Percentiles rank a stretch among this genome's conserved stretches.
phyloP scores from a whole-genome alignment of 176 grass and related monocot species.

The Alopecurus myosuroides region DNA sequence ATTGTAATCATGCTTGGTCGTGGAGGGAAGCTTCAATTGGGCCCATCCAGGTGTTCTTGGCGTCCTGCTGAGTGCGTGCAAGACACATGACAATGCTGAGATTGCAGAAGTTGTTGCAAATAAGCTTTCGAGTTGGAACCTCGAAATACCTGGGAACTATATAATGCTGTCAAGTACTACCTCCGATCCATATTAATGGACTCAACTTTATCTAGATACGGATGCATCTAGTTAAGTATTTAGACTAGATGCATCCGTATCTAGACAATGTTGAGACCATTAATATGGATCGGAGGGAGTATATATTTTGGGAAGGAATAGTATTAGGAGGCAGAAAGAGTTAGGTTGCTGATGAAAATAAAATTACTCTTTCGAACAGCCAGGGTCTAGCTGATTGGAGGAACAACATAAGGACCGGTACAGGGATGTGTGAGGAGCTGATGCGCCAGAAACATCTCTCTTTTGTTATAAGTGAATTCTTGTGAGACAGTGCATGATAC shows the following conservation, averaged over 20 bases:
- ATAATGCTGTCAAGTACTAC: conserved; percentile 55
- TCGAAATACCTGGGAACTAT: conserved; percentile 57
- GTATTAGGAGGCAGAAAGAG: conserved; percentile 52
- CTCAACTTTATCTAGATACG: too few species aligned
- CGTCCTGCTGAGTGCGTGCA: conserved; percentile 53
- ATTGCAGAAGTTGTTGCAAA: conserved; percentile 64
- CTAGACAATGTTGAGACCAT: too few species aligned
- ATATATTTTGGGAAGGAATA: conserved; percentile 60
- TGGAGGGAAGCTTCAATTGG: conserved; percentile 51
- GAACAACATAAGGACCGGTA: conserved; percentile 6
- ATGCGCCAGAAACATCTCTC: background rate
- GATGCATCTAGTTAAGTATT: too few species aligned
- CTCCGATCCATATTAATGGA: too few species aligned
- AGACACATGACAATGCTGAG: conserved; percentile 48
- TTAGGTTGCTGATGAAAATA: conserved; percentile 41
- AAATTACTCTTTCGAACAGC: conserved; percentile 44
- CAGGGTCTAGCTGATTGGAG: conserved; percentile 65
- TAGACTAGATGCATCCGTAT: too few species aligned
- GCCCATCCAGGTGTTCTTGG: conserved; percentile 48
- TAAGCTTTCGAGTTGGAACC: conserved; percentile 61
- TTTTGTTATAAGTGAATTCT: background rate
- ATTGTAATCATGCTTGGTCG: conserved; percentile 64
- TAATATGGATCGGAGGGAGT: too few species aligned
- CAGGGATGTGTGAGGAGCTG: conserved; percentile 21
- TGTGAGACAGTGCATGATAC: background rate